These are phyloP conservation scores for Graphilbum sp. DNA, from an alignment of 2,329 filamentous ascomycete genomes.

Conservation along the genomic window DNA sequence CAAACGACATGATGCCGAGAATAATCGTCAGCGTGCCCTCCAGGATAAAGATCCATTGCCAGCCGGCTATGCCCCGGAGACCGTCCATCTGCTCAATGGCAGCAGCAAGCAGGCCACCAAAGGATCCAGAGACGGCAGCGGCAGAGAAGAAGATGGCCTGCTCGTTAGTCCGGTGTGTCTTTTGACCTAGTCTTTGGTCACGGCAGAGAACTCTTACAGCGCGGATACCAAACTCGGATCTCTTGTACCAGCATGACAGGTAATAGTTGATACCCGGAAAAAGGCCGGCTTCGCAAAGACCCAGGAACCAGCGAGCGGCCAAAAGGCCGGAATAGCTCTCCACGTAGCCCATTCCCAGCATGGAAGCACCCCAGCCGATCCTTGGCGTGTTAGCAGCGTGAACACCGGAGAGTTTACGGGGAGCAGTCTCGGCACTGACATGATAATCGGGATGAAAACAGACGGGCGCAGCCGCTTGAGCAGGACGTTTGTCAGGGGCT, in stretches of 20 bases:
- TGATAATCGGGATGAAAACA: slow-evolving; percentile 67
- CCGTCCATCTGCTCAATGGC: slow-evolving; percentile 52
- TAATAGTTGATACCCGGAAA: slow-evolving; percentile 57
- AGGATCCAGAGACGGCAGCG: slow-evolving; percentile 58
- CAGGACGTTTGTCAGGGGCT: slow-evolving; percentile 62
- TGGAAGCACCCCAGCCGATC: slow-evolving; percentile 48
- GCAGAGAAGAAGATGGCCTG: slow-evolving; percentile 64
- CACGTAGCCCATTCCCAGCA: slow-evolving; percentile 54
- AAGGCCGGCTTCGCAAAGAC: slow-evolving; percentile 57
- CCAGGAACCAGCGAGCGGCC: slow-evolving; percentile 54
- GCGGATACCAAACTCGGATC: slow-evolving; percentile 57
- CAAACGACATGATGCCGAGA: slow-evolving; percentile 49
- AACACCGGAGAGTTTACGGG: background rate
- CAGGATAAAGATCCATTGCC: slow-evolving; percentile 48
- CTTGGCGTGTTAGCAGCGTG: slow-evolving; percentile 22
- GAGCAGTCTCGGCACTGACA: slow-evolving; percentile 33
- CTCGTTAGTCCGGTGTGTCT: background rate
- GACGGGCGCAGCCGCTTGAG: slow-evolving; percentile 63
- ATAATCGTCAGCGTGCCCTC: slow-evolving; percentile 53
- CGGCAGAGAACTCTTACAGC: slow-evolving; percentile 21
- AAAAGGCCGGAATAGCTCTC: slow-evolving; percentile 47
- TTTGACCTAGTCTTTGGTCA: no score
- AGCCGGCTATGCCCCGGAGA: slow-evolving; percentile 33
- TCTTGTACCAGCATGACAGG: slow-evolving; percentile 64
- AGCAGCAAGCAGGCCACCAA: slow-evolving; percentile 53